A percentile compares a stretch with the other conserved stretches of the same genome.
Conservation (phyloP, 306 rosid species). For the Trichosanthes truncata region DNA sequence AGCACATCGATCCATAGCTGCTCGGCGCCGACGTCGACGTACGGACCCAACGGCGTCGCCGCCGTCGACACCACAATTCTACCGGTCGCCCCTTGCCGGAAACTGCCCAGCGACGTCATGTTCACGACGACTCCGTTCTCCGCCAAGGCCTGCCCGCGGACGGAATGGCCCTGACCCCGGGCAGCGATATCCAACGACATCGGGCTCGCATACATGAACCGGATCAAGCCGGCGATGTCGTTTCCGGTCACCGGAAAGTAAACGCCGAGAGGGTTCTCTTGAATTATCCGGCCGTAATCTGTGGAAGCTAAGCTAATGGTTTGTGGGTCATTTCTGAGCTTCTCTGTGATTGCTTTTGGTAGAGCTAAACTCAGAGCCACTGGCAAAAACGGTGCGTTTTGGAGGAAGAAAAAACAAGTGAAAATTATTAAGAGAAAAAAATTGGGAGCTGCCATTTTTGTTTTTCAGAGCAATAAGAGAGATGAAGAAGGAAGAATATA, state of each 20-base stretch:
- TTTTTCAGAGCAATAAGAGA: background rate
- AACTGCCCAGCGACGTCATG: constrained; percentile 33
- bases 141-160: constrained; percentile 67
- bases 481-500: background rate
- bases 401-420: background rate
- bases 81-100: background rate
- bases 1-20: constrained; percentile 73
- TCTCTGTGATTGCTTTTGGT: constrained; percentile 16
- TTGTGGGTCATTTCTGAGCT: constrained; percentile 32
- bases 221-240: constrained; percentile 35
- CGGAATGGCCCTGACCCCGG: constrained; percentile 71
- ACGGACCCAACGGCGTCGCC: constrained; percentile 14
- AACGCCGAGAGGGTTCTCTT: constrained; percentile 28
- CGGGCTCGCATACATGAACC: constrained; percentile 22
- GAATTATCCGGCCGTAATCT: constrained; percentile 56
- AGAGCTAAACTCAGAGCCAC: constrained; percentile 1
- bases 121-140: constrained; percentile 60
- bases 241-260: constrained; percentile 30
- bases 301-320: constrained; percentile 35
- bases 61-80: constrained; percentile 25
- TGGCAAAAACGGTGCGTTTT: background rate
- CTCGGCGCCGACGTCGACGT: constrained; percentile 75
- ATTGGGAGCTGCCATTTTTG: background rate
- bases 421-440: background rate
- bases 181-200: constrained; percentile 32